phyloP scores from a whole-genome alignment of 345 rosid genomes.

The Gossypium anomalum region DNA sequence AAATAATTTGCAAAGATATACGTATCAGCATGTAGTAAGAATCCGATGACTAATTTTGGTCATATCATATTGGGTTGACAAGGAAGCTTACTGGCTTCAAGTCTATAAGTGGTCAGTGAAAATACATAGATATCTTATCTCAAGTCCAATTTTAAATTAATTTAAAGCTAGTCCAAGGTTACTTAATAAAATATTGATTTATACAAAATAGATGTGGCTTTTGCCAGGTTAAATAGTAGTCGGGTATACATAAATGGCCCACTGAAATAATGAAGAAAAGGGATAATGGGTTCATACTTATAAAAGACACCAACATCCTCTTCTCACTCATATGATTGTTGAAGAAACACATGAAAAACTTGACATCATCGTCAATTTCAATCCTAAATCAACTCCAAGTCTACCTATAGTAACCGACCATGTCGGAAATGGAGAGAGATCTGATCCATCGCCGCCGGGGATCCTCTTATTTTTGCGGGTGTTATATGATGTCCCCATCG shows the following conservation, averaged over 20 bases:
- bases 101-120: too few relatives aligned
- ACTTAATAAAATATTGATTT: too few relatives aligned
- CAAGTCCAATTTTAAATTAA: too few relatives aligned
- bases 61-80: too few relatives aligned
- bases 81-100: too few relatives aligned
- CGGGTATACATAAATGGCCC: conserved; percentile 2
- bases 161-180: too few relatives aligned
- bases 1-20: too few relatives aligned
- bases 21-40: too few relatives aligned
- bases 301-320: conserved; percentile 17
- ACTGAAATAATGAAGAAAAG: not conserved
- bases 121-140: too few relatives aligned
- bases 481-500: conserved; percentile 43
- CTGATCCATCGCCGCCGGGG: conserved; percentile 26
- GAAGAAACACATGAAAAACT: conserved; percentile 6
- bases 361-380: not conserved
- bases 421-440: conserved; percentile 41
- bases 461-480: conserved; percentile 30
- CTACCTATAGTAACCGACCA: not conserved
- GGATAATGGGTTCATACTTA: conserved; percentile 8
- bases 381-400: not conserved
- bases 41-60: too few relatives aligned
- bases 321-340: conserved; percentile 18
- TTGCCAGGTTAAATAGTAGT: not conserved
- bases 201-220: not conserved